phyloP scores from a whole-genome alignment of 176 grass and related monocot species.

The Rhynchospora breviuscula region DNA sequence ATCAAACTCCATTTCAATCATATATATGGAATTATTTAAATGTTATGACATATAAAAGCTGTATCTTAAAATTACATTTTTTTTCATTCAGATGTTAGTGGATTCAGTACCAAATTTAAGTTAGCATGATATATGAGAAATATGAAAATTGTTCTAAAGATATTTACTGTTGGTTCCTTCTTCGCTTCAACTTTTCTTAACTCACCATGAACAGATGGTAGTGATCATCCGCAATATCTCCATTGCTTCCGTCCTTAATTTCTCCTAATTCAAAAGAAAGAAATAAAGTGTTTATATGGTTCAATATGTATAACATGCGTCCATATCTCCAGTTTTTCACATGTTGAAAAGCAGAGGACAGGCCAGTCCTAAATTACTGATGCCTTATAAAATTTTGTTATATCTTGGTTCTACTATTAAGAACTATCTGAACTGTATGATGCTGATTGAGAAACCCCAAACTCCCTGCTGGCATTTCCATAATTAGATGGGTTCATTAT shows the following conservation, averaged over 20 bases:
- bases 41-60: neutral
- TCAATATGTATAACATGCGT: neutral
- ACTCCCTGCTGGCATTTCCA: neutral
- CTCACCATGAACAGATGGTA: conserved; percentile 60
- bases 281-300: neutral
- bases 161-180: neutral
- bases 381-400: neutral
- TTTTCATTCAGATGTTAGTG: neutral
- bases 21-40: neutral
- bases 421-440: neutral
- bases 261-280: conserved; percentile 30
- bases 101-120: neutral
- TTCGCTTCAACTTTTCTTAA: neutral
- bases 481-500: neutral
- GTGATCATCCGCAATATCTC: conserved; percentile 64
- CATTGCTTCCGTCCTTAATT: conserved; percentile 40
- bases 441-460: neutral
- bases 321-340: neutral
- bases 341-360: neutral
- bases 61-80: neutral
- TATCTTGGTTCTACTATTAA: neutral
- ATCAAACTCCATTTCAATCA: neutral
- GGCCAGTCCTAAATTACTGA: neutral
- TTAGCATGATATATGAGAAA: neutral
- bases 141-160: neutral